These are phyloP conservation scores for Quercus ilex DNA, from an alignment of 306 rosid genomes.

Conservation along the genomic window DNA sequence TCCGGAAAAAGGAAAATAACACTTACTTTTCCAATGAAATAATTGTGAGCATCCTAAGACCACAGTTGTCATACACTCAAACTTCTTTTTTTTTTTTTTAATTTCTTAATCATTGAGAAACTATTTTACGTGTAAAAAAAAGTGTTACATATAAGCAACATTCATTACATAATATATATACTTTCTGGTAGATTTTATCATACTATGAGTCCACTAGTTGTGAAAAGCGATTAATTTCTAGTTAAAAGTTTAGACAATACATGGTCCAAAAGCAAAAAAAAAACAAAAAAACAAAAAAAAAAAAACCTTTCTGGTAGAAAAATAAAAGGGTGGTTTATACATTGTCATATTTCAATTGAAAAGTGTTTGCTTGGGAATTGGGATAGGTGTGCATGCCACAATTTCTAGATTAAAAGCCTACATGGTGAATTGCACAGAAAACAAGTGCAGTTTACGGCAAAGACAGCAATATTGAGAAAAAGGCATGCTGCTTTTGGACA, in stretches of 20 bases:
- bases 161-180: too few species aligned
- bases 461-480: slow-evolving; percentile 7
- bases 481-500: not conserved
- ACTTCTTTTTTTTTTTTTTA: not conserved
- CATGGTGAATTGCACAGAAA: not conserved
- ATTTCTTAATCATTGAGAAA: too few species aligned
- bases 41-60: slow-evolving; percentile 29
- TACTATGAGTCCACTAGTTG: accelerated
- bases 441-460: slow-evolving; percentile 12
- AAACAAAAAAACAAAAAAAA: too few species aligned
- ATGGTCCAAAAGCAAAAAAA: accelerated
- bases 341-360: too few species aligned
- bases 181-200: too few species aligned
- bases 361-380: too few species aligned
- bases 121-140: too few species aligned
- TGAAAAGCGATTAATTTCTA: accelerated
- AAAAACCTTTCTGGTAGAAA: too few species aligned
- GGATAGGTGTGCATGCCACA: too few species aligned
- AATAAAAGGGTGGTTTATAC: too few species aligned
- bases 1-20: not conserved
- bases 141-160: too few species aligned
- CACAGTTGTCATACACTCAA: not conserved
- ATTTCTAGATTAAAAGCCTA: too few species aligned
- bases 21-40: slow-evolving; percentile 14
- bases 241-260: accelerated